Conservation (phyloP, 257 asterid genomes). For the Nicotiana undulata region DNA sequence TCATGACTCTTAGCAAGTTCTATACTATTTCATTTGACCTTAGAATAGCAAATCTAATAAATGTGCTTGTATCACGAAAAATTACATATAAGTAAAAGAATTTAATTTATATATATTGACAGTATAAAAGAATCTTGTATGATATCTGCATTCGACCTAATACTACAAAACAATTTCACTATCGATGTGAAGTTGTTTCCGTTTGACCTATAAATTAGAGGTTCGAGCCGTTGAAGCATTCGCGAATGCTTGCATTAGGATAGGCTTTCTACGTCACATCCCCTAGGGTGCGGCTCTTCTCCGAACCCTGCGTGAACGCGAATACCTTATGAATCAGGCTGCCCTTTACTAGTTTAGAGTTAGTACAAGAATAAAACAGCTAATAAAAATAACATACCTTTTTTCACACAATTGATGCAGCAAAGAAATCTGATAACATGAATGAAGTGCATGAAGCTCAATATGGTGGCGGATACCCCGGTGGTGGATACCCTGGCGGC, state of each 20-base stretch:
- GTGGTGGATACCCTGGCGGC: neutral
- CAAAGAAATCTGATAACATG: neutral
- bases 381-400: neutral
- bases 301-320: too few relatives aligned
- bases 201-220: too few relatives aligned
- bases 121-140: too few relatives aligned
- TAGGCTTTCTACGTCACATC: too few relatives aligned
- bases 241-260: too few relatives aligned
- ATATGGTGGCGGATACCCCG: constrained; percentile 12
- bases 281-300: too few relatives aligned
- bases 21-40: neutral
- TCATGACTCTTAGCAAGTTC: neutral
- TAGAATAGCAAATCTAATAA: neutral
- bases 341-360: neutral
- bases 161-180: too few relatives aligned
- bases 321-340: too few relatives aligned
- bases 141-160: too few relatives aligned
- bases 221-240: fast-evolving
- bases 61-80: neutral
- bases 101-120: neutral
- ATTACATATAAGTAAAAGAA: neutral
- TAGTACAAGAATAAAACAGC: neutral
- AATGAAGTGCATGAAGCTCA: constrained; percentile 15
- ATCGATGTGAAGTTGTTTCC: too few relatives aligned
- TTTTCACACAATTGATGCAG: neutral